Percentiles rank a stretch among this genome's conserved stretches.
These are phyloP conservation scores for Tulasnella sp. DNA, from an alignment of 768 basidiomycete species.

Conservation along the genomic window DNA sequence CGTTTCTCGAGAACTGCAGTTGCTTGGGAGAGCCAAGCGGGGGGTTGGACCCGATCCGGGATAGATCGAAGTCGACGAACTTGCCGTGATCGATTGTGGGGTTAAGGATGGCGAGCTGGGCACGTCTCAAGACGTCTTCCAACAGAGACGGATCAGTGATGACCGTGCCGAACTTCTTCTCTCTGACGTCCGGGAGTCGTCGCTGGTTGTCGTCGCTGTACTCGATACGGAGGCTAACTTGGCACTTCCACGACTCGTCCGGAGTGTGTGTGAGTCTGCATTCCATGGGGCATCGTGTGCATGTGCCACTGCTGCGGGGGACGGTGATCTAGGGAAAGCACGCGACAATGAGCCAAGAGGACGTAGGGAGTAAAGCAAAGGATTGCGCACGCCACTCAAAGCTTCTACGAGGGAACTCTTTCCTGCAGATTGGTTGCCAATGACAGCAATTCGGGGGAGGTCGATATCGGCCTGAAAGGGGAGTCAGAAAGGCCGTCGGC, in stretches of 20 bases:
- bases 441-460: constrained; percentile 39
- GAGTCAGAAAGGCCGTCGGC: background rate
- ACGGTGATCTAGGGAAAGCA: constrained; percentile 32
- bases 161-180: constrained; percentile 32
- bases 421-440: constrained; percentile 44
- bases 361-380: background rate
- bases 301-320: constrained; percentile 39
- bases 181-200: constrained; percentile 21
- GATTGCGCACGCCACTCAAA: constrained; percentile 32
- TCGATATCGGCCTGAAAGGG: constrained; percentile 34
- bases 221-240: constrained; percentile 34
- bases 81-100: constrained; percentile 9
- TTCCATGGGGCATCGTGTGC: constrained; percentile 33
- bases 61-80: constrained; percentile 17
- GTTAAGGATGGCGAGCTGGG: constrained; percentile 44
- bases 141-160: constrained; percentile 34
- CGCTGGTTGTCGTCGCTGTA: constrained; percentile 27
- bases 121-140: constrained; percentile 43
- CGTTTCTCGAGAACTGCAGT: constrained; percentile 38
- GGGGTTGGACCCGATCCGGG: background rate
- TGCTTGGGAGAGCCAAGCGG: constrained; percentile 21
- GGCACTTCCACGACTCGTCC: constrained; percentile 24
- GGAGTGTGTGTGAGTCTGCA: constrained; percentile 24
- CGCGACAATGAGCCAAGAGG: background rate
- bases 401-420: constrained; percentile 35